Percentiles rank a stretch among this genome's conserved stretches.
These are phyloP conservation scores for Penicillium sp. DNA, from an alignment of 2,329 filamentous ascomycete genomes.

Conservation along the genomic window DNA sequence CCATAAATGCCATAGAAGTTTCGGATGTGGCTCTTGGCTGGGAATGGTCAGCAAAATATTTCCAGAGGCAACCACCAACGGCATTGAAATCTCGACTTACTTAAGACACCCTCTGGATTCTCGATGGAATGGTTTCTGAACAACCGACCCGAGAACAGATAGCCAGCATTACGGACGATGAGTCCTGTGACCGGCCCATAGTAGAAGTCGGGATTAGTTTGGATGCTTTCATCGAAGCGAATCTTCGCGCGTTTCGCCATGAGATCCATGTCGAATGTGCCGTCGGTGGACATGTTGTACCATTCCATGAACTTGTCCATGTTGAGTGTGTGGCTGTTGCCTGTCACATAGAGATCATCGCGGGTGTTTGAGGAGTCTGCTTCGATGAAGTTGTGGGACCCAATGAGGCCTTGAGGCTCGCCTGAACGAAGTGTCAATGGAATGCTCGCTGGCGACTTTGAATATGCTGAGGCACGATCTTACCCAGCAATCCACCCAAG, in stretches of 20 bases:
- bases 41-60: slow-evolving; percentile 1
- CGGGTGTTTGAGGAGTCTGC: slow-evolving; percentile 56
- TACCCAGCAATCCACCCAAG: slow-evolving; percentile 47
- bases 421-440: slow-evolving; percentile 25
- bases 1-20: slow-evolving; percentile 53
- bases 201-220: slow-evolving; percentile 57
- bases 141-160: slow-evolving; percentile 47
- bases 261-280: slow-evolving; percentile 45
- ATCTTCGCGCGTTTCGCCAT: slow-evolving; percentile 47
- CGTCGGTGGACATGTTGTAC: slow-evolving; percentile 45
- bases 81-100: slow-evolving; percentile 26
- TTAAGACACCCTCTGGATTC: slow-evolving; percentile 40
- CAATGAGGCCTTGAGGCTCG: slow-evolving; percentile 50
- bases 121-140: slow-evolving; percentile 49
- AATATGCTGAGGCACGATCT: background rate
- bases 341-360: slow-evolving; percentile 55
- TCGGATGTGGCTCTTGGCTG: slow-evolving; percentile 46
- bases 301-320: slow-evolving; percentile 54
- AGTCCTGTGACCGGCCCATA: slow-evolving; percentile 57
- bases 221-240: slow-evolving; percentile 52
- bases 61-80: background rate
- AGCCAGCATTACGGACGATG: slow-evolving; percentile 53
- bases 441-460: background rate
- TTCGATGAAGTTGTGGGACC: slow-evolving; percentile 60
- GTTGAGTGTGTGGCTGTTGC: slow-evolving; percentile 55